A percentile compares a stretch with the other conserved stretches of the same genome.
Conservation (phyloP, 306 rosid genomes). For the Rosa chinensis region DNA sequence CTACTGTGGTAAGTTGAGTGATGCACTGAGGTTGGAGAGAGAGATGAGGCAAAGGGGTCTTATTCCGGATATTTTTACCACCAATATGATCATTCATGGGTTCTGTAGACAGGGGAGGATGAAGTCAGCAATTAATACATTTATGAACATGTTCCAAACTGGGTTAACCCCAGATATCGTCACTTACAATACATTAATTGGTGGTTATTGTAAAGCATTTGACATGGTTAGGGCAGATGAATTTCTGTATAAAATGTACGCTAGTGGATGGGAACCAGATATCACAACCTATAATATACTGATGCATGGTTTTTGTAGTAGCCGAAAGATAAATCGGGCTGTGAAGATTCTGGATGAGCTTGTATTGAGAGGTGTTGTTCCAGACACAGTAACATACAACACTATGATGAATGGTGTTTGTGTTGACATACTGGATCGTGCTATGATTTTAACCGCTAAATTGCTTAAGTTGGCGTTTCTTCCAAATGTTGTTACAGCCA, state of each 20-base stretch:
- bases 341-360: conserved; percentile 59
- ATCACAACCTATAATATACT: conserved; percentile 61
- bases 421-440: conserved; percentile 59
- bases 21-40: conserved; percentile 57
- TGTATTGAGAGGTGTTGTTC: conserved; percentile 57
- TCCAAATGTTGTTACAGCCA: conserved; percentile 63
- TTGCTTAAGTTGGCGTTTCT: conserved; percentile 69
- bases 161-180: conserved; percentile 64
- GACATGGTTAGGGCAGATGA: conserved; percentile 65
- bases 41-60: conserved; percentile 69
- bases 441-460: conserved; percentile 66
- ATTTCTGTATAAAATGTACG: conserved; percentile 46
- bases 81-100: conserved; percentile 66
- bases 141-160: conserved; percentile 48
- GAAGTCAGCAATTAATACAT: conserved; percentile 55
- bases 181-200: conserved; percentile 66
- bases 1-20: conserved; percentile 45
- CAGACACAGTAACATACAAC: conserved; percentile 64
- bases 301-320: conserved; percentile 58
- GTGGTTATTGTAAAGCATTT: conserved; percentile 66
- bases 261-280: conserved; percentile 66
- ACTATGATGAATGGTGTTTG: conserved; percentile 59
- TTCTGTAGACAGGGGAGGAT: conserved; percentile 66
- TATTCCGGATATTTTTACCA: conserved; percentile 63
- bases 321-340: conserved; percentile 51